Conservation (phyloP, 2,329 filamentous ascomycete species). For the Ceratocystis smalleyi region DNA sequence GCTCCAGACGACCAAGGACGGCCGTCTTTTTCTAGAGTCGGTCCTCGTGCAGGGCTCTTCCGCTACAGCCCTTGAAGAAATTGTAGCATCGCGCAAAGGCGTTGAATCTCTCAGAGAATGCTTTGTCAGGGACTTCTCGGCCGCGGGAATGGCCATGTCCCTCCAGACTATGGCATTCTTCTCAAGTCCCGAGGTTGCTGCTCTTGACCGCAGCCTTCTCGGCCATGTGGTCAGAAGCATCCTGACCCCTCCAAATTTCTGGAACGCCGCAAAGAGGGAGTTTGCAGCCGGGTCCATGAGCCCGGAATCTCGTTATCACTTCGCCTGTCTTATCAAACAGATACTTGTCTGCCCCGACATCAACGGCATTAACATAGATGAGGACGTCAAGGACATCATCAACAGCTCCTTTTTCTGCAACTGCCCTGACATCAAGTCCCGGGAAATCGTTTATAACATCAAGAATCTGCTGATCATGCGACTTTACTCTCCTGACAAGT, state of each 20-base stretch:
- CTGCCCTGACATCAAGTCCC: not conserved
- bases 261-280: conserved; percentile 1
- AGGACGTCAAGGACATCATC: not conserved
- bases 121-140: not conserved
- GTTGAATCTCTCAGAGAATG: not conserved
- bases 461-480: not conserved
- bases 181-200: not conserved
- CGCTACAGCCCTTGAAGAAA: not conserved
- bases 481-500: not conserved
- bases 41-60: not conserved
- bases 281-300: not conserved
- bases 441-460: not conserved
- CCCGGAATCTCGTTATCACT: not conserved
- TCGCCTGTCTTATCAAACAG: not conserved
- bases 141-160: not conserved
- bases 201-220: not conserved
- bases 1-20: not conserved
- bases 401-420: no score
- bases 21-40: conserved; percentile 5
- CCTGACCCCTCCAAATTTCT: not conserved
- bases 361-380: not conserved
- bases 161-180: not conserved
- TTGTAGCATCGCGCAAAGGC: not conserved
- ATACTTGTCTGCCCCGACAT: not conserved
- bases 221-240: not conserved